Conservation (phyloP, 768 basidiomycete genomes). For the Rhodotorula sphaerocarpa region DNA sequence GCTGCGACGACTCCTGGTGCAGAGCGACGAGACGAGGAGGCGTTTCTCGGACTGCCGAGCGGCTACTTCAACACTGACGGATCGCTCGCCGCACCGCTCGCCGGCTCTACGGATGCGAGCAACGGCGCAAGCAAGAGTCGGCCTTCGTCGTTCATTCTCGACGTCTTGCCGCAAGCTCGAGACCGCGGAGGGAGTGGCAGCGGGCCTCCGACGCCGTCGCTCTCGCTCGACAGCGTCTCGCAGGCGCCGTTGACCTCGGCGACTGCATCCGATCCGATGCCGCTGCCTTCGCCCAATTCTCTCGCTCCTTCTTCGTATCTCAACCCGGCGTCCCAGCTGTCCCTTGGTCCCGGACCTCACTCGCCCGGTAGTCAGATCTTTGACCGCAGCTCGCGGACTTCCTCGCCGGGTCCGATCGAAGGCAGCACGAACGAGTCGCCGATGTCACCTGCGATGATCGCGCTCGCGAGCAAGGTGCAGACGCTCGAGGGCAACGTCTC, state of each 20-base stretch:
- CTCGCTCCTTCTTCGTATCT: slow-evolving; percentile 14
- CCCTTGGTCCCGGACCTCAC: slow-evolving; percentile 5
- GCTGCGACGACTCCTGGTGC: neutral
- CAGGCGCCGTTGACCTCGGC: neutral
- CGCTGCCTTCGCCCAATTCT: slow-evolving; percentile 17
- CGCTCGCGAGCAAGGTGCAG: slow-evolving; percentile 46
- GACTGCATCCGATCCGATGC: slow-evolving; percentile 4
- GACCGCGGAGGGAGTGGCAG: too few species aligned
- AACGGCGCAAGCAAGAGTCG: slow-evolving; percentile 10
- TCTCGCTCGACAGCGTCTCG: slow-evolving; percentile 27
- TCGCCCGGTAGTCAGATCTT: neutral
- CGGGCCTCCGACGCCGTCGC: slow-evolving; percentile 20
- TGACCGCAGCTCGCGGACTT: slow-evolving; percentile 4
- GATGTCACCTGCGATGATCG: neutral
- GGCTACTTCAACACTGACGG: slow-evolving; percentile 15
- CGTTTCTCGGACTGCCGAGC: slow-evolving; percentile 6
- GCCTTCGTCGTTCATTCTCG: slow-evolving; percentile 32
- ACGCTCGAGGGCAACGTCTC: slow-evolving; percentile 25
- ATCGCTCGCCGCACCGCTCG: slow-evolving; percentile 2
- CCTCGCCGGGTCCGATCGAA: slow-evolving; percentile 25
- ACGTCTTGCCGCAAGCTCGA: slow-evolving; percentile 28
- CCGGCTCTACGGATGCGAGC: neutral
- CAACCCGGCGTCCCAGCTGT: neutral
- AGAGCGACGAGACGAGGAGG: slow-evolving; percentile 6
- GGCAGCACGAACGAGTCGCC: neutral